Percentiles rank a stretch among this genome's conserved stretches.
phyloP scores from a whole-genome alignment of 495 filamentous ascomycete species.

The Bryoglossum gracile region DNA sequence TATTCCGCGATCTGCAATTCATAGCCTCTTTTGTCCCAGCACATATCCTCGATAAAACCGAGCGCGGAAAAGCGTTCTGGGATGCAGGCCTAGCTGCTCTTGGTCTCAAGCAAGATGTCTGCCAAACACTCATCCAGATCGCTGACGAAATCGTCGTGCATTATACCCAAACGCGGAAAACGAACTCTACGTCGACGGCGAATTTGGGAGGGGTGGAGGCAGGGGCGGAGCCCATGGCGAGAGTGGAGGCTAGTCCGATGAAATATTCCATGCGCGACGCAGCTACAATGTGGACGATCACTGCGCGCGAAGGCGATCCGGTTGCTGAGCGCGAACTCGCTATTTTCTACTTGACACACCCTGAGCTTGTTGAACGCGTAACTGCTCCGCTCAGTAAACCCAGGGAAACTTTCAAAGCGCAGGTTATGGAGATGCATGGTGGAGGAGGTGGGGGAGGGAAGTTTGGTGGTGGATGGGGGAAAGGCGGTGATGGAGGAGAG shows the following conservation, averaged over 20 bases:
- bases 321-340: slow-evolving; percentile 92
- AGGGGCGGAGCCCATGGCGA: too few relatives aligned
- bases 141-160: slow-evolving; percentile 66
- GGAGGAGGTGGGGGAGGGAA: too few relatives aligned
- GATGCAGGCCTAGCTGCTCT: slow-evolving; percentile 85
- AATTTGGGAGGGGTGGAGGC: slow-evolving; percentile 16
- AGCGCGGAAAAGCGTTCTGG: slow-evolving; percentile 89
- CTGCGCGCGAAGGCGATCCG: slow-evolving; percentile 86
- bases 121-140: slow-evolving; percentile 81
- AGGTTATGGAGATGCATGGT: slow-evolving; percentile 63
- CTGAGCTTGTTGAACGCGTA: slow-evolving; percentile 76
- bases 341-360: slow-evolving; percentile 89
- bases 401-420: slow-evolving; percentile 83
- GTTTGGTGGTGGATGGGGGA: too few relatives aligned
- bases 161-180: slow-evolving; percentile 45
- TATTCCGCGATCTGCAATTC: slow-evolving; percentile 93
- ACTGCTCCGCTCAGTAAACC: slow-evolving; percentile 80
- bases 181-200: slow-evolving; percentile 26
- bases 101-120: slow-evolving; percentile 82
- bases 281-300: slow-evolving; percentile 87
- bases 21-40: slow-evolving; percentile 88
- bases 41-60: slow-evolving; percentile 73
- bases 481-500: slow-evolving; percentile 39
- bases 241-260: too few relatives aligned
- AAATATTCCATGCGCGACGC: slow-evolving; percentile 73